Evolutionary conservation across 768 basidiomycete genomes (phyloP), one percentile per base, ranked within the genome.

Genomic region (Rhizopogon vulgaris): DNA sequence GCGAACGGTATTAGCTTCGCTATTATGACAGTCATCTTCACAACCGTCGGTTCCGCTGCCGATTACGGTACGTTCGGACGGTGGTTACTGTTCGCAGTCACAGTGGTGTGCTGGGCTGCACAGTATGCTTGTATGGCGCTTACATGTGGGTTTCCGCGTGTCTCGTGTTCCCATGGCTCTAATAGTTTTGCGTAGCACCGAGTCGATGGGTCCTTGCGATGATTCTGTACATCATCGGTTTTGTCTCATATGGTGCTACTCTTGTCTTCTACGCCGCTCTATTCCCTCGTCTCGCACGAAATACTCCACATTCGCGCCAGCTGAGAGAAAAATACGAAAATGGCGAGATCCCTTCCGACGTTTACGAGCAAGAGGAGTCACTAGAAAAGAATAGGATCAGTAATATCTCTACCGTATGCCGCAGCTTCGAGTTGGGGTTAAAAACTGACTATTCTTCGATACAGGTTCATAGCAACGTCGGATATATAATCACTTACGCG

Each of bases 371-470:
- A 15, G 87, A 87, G 60, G 87, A 90, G 59, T 86, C 84, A 30
- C 59, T 91, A 40, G 87, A 91, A 70, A 90, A 90, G 76, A 93
- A 90, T 55, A 71, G 83, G 55, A 86, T 93, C 52, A 88, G 89
- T 61, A 91, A 90, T 59, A 87, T 90, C 56, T 87, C 84, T 61
- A 90, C 85, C 39, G 89, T 89, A 42, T 43, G 76, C 57, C 3
- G 15, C 8, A 8, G 28, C 41, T 34, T 22, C n/a, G 24, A 41
- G 14, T n/a, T 18, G 10, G 0, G 36, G 2, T 37, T 22, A 12
- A 37, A 27, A 45, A 4, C 15, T 36, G 41, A 17, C 40, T 24
- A 38, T 9, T 9, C 27, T 34, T 42, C 22, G 14, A 36, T 24
- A 48, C 48, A 89, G 88, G 80, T 75, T 48, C 87, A 89, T 61